phyloP scores from a whole-genome alignment of 768 basidiomycete genomes.

The Podaxis sp. region DNA sequence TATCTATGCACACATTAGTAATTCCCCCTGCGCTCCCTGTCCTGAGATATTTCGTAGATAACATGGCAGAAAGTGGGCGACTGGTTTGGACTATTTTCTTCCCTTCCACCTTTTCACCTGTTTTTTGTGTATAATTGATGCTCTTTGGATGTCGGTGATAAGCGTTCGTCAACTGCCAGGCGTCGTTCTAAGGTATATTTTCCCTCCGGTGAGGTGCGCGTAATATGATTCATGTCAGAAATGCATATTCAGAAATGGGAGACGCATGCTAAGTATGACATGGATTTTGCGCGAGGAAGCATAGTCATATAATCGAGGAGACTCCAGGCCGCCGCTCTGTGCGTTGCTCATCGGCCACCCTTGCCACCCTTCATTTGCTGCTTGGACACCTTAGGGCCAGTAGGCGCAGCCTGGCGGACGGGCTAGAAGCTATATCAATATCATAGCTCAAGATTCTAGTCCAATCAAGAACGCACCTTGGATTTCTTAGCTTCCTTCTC shows the following conservation, averaged over 20 bases:
- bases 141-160: neutral
- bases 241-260: neutral
- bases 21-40: conserved; percentile 19
- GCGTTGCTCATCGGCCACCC: conserved; percentile 58
- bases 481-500: conserved; percentile 91
- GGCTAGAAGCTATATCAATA: conserved; percentile 39
- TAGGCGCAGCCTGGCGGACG: conserved; percentile 49
- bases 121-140: conserved; percentile 1
- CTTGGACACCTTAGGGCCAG: conserved; percentile 87
- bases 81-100: conserved; percentile 8
- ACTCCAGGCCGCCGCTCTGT: conserved; percentile 4
- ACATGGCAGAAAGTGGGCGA: neutral
- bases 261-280: conserved; percentile 22
- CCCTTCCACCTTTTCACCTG: neutral
- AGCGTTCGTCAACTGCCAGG: neutral
- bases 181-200: neutral
- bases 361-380: conserved; percentile 95
- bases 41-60: conserved; percentile 12
- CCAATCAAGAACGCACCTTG: conserved; percentile 50
- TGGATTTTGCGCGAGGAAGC: conserved; percentile 26
- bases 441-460: conserved; percentile 3
- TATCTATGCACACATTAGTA: conserved; percentile 30
- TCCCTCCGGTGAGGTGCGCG: neutral
- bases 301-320: conserved; percentile 23
- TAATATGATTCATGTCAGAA: neutral